phyloP scores from a whole-genome alignment of 2,329 filamentous ascomycete genomes.

The Arthrobotrys conoides region DNA sequence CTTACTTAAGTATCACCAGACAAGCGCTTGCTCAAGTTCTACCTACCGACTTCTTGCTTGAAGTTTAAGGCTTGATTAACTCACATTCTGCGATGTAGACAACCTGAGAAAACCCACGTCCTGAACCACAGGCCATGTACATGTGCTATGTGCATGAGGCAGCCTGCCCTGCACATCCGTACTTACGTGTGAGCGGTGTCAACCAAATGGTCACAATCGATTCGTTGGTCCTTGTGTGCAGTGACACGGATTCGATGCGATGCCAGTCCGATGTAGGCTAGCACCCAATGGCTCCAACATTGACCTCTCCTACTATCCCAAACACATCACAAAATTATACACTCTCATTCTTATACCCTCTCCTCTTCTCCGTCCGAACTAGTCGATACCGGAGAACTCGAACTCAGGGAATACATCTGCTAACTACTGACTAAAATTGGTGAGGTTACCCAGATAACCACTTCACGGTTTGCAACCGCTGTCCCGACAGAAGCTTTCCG shows the following conservation, averaged over 20 bases:
- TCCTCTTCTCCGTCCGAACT: conserved; percentile 39
- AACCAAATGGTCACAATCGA: conserved; percentile 59
- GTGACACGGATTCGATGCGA: conserved; percentile 59
- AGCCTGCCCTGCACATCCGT: conserved; percentile 49
- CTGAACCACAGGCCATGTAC: conserved; percentile 30
- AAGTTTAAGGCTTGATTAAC: conserved; percentile 33
- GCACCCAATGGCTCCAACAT: conserved; percentile 40
- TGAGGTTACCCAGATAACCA: background rate
- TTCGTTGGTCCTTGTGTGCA: conserved; percentile 49
- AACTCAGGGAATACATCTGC: background rate
- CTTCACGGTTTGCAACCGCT: background rate
- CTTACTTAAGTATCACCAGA: no score
- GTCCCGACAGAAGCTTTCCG: conserved; percentile 1
- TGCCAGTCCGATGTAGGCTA: conserved; percentile 57
- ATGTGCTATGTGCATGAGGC: conserved; percentile 55
- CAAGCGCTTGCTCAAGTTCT: no score
- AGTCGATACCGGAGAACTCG: conserved; percentile 34
- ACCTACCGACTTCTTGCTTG: background rate
- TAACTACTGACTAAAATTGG: background rate
- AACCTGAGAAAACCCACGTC: conserved; percentile 45
- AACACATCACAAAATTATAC: conserved; percentile 54
- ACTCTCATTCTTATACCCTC: conserved; percentile 35
- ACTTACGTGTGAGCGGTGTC: conserved; percentile 53
- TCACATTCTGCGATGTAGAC: conserved; percentile 56
- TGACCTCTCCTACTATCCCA: conserved; percentile 29